These are phyloP conservation scores for Hemileia vastatrix DNA, from an alignment of 1,284 basidiomycete species.

Conservation along the genomic window DNA sequence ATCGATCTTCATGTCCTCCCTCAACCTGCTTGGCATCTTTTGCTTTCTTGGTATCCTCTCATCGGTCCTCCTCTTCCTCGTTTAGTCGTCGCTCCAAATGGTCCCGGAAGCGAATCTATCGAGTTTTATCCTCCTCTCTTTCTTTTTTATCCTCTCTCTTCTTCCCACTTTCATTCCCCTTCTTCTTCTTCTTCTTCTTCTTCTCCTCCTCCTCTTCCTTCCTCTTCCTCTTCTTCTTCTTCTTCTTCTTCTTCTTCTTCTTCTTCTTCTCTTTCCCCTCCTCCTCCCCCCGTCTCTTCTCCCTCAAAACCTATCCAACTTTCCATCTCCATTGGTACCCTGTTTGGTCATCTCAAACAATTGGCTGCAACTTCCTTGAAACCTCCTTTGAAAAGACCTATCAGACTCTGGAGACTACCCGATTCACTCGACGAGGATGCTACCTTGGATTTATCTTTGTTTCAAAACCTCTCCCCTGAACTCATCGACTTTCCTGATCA, in stretches of 20 bases:
- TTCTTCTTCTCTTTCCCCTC: not conserved
- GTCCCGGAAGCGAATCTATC: conserved; percentile 15
- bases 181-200: conserved; percentile 10
- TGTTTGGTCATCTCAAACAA: not conserved
- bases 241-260: not conserved
- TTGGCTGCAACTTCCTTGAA: not conserved
- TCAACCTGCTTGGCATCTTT: conserved; percentile 9
- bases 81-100: conserved; percentile 14
- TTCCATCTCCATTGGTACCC: conserved; percentile 5
- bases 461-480: not conserved
- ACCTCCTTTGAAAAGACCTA: not conserved
- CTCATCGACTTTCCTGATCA: conserved; percentile 10
- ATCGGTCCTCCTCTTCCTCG: not conserved
- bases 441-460: not conserved
- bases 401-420: conserved; percentile 21
- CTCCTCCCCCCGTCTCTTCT: not conserved
- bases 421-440: conserved; percentile 25
- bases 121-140: conserved; percentile 18
- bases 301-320: not conserved
- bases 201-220: not conserved
- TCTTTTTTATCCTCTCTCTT: conserved; percentile 14
- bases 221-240: not conserved
- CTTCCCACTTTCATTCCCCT: conserved; percentile 8
- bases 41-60: conserved; percentile 8
- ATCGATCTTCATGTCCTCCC: conserved; percentile 11